Percentiles rank a stretch among this genome's conserved stretches.
phyloP scores from a whole-genome alignment of 257 asterid genomes.

The Ligustrum vulgare region DNA sequence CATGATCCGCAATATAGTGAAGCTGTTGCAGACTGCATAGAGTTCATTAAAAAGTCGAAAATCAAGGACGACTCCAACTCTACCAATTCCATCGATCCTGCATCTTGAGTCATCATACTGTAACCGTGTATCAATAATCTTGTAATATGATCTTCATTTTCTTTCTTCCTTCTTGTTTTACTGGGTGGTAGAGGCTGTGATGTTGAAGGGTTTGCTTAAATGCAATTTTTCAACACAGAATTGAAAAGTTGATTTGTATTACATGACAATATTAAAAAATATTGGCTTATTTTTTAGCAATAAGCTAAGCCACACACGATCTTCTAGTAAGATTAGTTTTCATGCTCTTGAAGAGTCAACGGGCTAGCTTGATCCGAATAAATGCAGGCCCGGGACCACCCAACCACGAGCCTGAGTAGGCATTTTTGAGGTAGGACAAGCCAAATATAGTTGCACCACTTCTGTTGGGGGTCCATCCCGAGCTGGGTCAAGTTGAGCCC shows the following conservation, averaged over 20 bases:
- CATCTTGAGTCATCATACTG: not conserved
- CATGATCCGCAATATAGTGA: conserved; percentile 39
- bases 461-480: not conserved
- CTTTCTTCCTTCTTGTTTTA: too few relatives aligned
- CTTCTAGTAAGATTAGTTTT: too few relatives aligned
- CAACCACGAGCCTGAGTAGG: not conserved
- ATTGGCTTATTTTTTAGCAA: not conserved
- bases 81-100: conserved; percentile 6
- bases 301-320: not conserved
- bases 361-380: too few relatives aligned
- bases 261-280: not conserved
- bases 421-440: not conserved
- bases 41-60: conserved; percentile 43
- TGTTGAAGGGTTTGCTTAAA: too few relatives aligned
- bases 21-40: conserved; percentile 49
- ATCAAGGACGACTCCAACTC: conserved; percentile 19
- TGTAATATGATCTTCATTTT: too few relatives aligned
- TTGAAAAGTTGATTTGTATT: not conserved
- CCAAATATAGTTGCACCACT: not conserved
- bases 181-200: too few relatives aligned
- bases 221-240: too few relatives aligned
- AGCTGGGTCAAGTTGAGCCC: not conserved
- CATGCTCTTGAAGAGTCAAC: too few relatives aligned
- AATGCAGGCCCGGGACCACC: too few relatives aligned
- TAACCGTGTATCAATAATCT: not conserved